Conservation (phyloP, 495 filamentous ascomycete species). For the Trichoderma orchidacearum region DNA sequence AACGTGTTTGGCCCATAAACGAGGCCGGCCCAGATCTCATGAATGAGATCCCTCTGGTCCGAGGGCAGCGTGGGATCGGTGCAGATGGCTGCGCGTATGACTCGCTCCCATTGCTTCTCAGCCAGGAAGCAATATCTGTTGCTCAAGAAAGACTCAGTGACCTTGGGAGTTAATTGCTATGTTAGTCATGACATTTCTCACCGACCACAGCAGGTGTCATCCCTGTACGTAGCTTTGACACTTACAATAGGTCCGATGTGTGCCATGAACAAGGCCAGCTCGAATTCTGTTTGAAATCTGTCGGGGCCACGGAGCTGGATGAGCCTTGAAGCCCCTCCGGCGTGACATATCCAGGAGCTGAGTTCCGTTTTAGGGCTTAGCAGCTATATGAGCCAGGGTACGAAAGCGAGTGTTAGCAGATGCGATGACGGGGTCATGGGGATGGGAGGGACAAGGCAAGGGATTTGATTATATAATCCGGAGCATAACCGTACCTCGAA, state of each 20-base stretch:
- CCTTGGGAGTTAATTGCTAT: background rate
- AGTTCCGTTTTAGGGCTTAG: conserved; percentile 9
- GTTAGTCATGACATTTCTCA: background rate
- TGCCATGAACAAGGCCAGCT: conserved; percentile 18
- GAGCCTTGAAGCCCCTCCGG: conserved; percentile 12
- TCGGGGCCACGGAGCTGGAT: conserved; percentile 19
- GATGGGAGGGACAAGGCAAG: too few relatives aligned
- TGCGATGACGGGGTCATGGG: too few relatives aligned
- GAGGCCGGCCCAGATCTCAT: background rate
- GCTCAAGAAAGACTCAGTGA: background rate
- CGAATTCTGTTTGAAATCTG: conserved; percentile 16
- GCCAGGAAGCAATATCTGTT: background rate
- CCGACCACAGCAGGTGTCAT: background rate
- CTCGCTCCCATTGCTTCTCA: background rate
- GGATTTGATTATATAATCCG: background rate
- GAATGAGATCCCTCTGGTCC: background rate
- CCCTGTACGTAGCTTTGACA: background rate
- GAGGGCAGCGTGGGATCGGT: background rate
- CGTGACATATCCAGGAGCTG: conserved; percentile 13
- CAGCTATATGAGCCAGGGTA: conserved; percentile 4
- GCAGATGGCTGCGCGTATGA: background rate
- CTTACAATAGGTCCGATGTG: conserved; percentile 16
- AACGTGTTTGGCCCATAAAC: background rate
- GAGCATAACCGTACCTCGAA: conserved; percentile 17
- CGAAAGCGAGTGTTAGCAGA: background rate